Evolutionary conservation across 441 rosid genomes (phyloP).

Genomic region (Pelargonium australe): DNA sequence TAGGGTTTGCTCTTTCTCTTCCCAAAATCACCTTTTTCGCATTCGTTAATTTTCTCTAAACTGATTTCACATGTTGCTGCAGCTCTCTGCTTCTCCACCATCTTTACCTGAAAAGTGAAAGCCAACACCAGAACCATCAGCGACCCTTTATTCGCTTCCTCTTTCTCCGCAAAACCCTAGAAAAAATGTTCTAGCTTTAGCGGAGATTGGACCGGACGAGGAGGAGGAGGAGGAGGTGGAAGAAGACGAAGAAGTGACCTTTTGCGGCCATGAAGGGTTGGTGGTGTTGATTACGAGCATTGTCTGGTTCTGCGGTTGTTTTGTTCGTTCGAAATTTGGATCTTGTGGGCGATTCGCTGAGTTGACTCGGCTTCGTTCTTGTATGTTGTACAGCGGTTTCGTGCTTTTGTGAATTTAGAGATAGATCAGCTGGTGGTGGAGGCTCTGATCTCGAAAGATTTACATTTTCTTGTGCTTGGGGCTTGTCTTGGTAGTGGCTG

Average conservation of each 20-base stretch:
- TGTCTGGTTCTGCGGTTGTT: neutral
- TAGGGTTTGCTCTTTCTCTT: conserved; percentile 1
- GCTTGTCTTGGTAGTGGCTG: neutral
- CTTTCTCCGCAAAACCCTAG: too few species aligned
- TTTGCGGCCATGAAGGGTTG: neutral
- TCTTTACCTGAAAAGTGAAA: too few species aligned
- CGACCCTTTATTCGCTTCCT: too few species aligned
- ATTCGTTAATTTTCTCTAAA: neutral
- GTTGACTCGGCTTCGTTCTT: neutral
- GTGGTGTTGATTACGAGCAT: neutral
- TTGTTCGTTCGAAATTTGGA: neutral
- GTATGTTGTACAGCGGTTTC: neutral
- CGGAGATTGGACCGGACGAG: too few species aligned
- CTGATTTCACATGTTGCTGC: too few species aligned
- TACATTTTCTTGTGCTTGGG: neutral
- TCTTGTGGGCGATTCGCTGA: neutral
- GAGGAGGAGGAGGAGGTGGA: too few species aligned
- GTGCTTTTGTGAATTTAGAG: neutral
- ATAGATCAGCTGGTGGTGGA: neutral
- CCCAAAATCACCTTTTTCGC: neutral
- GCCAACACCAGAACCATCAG: too few species aligned
- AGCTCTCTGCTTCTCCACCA: too few species aligned
- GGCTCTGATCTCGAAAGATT: neutral
- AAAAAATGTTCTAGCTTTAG: too few species aligned
- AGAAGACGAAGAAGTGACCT: too few species aligned